phyloP scores from a whole-genome alignment of 352 stramenopile species.

The Pythium vanterpoolii region DNA sequence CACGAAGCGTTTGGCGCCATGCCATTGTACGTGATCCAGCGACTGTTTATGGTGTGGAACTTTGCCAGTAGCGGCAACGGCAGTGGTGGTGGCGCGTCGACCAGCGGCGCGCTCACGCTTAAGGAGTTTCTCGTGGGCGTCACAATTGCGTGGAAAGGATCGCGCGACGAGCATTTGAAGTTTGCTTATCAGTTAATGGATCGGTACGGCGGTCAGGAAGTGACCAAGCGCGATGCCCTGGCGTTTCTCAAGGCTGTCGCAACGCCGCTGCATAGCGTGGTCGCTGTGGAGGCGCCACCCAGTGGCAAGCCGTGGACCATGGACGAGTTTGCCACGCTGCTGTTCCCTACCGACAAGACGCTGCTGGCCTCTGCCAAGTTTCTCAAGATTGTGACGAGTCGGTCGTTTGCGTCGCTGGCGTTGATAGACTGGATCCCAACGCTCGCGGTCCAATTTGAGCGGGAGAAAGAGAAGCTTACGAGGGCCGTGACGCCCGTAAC shows the following conservation, averaged over 20 bases:
- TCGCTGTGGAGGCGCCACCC: slow-evolving; percentile 20
- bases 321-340: slow-evolving; percentile 15
- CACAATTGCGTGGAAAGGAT: slow-evolving; percentile 29
- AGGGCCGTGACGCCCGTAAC: slow-evolving; percentile 3
- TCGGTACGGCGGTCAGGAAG: slow-evolving; percentile 8
- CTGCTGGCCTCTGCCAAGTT: slow-evolving; percentile 23
- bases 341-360: slow-evolving; percentile 22
- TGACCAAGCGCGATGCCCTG: slow-evolving; percentile 27
- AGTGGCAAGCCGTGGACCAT: slow-evolving; percentile 13
- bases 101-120: slow-evolving; percentile 23
- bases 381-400: slow-evolving; percentile 21
- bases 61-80: too few species aligned
- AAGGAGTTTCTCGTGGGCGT: slow-evolving; percentile 40
- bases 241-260: slow-evolving; percentile 25
- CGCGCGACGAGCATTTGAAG: slow-evolving; percentile 38
- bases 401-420: slow-evolving; percentile 15
- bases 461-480: slow-evolving; percentile 1
- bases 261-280: slow-evolving; percentile 1
- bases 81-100: background rate
- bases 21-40: slow-evolving; percentile 29
- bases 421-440: slow-evolving; percentile 40
- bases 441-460: slow-evolving; percentile 27
- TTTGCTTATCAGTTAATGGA: slow-evolving; percentile 45
- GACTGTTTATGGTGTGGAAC: slow-evolving; percentile 40
- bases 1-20: slow-evolving; percentile 33